Percentiles rank a stretch among this genome's conserved stretches.
Conservation (phyloP, 805 yeast genomes). For the Kodamaea restingae region DNA sequence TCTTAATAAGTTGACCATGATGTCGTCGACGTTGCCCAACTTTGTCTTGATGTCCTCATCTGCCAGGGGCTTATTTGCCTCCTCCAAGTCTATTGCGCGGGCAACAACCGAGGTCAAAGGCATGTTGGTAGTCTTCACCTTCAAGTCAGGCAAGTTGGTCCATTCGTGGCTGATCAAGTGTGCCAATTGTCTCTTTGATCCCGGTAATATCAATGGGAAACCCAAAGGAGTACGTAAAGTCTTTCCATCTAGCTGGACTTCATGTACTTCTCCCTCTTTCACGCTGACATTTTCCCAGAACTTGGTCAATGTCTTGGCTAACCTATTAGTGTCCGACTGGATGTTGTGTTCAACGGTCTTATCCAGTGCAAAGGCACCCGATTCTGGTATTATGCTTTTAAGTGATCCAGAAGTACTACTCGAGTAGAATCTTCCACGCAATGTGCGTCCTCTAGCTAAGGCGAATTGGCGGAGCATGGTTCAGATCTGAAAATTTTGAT, state of each 20-base stretch:
- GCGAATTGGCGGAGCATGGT: constrained; percentile 6
- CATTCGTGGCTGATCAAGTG: constrained; percentile 82
- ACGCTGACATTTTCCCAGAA: constrained; percentile 78
- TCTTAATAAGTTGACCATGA: constrained; percentile 60
- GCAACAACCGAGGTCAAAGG: constrained; percentile 88
- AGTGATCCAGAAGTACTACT: constrained; percentile 10
- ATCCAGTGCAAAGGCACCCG: constrained; percentile 20
- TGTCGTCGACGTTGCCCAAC: constrained; percentile 56
- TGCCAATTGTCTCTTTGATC: constrained; percentile 58
- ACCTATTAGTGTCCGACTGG: constrained; percentile 60
- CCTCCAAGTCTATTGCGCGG: constrained; percentile 72
- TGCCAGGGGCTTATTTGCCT: constrained; percentile 32
- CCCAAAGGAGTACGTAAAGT: constrained; percentile 86
- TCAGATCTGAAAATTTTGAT: neutral
- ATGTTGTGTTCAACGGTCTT: constrained; percentile 48
- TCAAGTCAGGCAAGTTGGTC: constrained; percentile 63
- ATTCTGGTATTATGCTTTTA: constrained; percentile 12
- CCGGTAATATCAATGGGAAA: constrained; percentile 61
- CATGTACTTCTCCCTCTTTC: constrained; percentile 31
- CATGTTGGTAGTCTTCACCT: constrained; percentile 69
- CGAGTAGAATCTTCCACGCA: constrained; percentile 2
- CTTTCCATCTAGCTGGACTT: constrained; percentile 66
- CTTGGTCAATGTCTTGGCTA: constrained; percentile 62
- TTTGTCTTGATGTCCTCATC: constrained; percentile 50
- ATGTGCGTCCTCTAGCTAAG: neutral